Conservation (phyloP, 2,329 filamentous ascomycete species). For the Dryadomyces sulphureus region DNA sequence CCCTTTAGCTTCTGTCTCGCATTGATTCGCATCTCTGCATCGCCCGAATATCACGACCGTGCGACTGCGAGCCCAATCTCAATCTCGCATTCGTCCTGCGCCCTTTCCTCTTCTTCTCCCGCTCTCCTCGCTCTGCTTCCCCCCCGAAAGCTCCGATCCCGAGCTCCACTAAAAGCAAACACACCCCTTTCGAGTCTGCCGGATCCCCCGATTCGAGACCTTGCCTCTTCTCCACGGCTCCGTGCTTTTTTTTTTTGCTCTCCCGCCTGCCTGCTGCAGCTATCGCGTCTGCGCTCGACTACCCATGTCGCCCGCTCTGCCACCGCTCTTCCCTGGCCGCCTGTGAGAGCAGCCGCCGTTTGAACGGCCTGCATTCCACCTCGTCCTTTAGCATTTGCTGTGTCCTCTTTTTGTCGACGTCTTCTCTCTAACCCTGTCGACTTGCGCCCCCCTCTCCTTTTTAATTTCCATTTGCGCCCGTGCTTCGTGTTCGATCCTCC, state of each 20-base stretch:
- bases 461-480: not conserved
- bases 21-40: too few relatives aligned
- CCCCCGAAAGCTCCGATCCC: too few relatives aligned
- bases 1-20: too few relatives aligned
- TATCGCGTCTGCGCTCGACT: too few relatives aligned
- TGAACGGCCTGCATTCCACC: not conserved
- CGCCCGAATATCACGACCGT: too few relatives aligned
- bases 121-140: not conserved
- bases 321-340: not conserved
- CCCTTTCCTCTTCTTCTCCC: not conserved
- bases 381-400: not conserved
- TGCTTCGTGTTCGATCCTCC: not conserved
- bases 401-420: not conserved
- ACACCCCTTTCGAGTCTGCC: not conserved
- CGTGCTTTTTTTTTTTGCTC: not conserved
- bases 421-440: too few relatives aligned
- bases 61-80: too few relatives aligned
- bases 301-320: not conserved
- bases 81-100: not conserved
- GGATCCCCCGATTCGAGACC: not conserved
- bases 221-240: not conserved
- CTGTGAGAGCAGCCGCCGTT: slow-evolving; percentile 1
- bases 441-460: not conserved
- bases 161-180: not conserved
- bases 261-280: too few relatives aligned